phyloP scores from a whole-genome alignment of 2,329 filamentous ascomycete species.

The Berkeleyomyces basicola region DNA sequence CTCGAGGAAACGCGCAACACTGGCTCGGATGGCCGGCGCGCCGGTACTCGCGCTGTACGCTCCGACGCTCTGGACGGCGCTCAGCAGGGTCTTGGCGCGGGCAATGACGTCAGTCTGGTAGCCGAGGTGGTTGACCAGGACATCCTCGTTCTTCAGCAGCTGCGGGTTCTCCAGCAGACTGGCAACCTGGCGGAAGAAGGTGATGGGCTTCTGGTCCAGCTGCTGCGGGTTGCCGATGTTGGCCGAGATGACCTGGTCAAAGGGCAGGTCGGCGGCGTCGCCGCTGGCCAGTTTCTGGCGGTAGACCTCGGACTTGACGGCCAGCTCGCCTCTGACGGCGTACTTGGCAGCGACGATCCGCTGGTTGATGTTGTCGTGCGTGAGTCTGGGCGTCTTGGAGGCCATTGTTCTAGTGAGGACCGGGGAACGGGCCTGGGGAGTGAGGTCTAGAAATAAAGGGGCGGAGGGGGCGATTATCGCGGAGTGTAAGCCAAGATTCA shows the following conservation, averaged over 20 bases:
- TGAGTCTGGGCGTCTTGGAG: slow-evolving; percentile 34
- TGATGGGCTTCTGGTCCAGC: slow-evolving; percentile 96
- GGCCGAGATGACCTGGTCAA: slow-evolving; percentile 81
- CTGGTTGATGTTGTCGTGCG: slow-evolving; percentile 79
- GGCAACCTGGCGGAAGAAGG: slow-evolving; percentile 94
- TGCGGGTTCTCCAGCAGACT: slow-evolving; percentile 82
- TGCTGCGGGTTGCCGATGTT: slow-evolving; percentile 99
- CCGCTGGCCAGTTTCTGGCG: slow-evolving; percentile 53
- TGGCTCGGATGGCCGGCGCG: slow-evolving; percentile 70
- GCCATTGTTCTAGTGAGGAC: slow-evolving; percentile 20
- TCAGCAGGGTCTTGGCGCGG: slow-evolving; percentile 64
- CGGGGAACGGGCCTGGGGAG: background rate
- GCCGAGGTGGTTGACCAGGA: slow-evolving; percentile 56
- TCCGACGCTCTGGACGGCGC: slow-evolving; percentile 75
- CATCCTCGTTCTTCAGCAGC: slow-evolving; percentile 67
- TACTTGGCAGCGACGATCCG: slow-evolving; percentile 80
- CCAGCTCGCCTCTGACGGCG: slow-evolving; percentile 89
- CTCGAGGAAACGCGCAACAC: slow-evolving; percentile 85
- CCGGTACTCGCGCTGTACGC: slow-evolving; percentile 94
- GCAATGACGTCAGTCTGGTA: slow-evolving; percentile 85
- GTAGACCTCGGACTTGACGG: slow-evolving; percentile 84
- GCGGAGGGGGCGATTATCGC: background rate
- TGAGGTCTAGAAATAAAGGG: slow-evolving; percentile 5
- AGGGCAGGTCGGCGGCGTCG: slow-evolving; percentile 46
- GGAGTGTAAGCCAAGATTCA: background rate